These are phyloP conservation scores for Cercophora scortea DNA, from an alignment of 495 filamentous ascomycete species.

Conservation along the genomic window DNA sequence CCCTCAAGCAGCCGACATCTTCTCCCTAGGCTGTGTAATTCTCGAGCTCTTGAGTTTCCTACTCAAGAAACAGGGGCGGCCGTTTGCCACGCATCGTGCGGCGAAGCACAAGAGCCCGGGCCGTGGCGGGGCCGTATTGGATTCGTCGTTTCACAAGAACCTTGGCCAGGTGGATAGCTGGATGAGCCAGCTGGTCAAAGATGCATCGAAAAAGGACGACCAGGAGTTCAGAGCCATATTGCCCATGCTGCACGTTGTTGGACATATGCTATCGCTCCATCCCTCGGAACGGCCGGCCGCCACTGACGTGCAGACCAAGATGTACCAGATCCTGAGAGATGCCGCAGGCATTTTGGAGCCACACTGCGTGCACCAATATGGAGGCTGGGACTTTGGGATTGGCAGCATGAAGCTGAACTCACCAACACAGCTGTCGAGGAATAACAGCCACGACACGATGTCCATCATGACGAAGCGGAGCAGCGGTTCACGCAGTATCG, in stretches of 20 bases:
- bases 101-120: constrained; percentile 58
- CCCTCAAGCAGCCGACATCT: constrained; percentile 57
- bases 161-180: constrained; percentile 67
- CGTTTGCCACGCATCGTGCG: constrained; percentile 66
- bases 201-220: constrained; percentile 60
- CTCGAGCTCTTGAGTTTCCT: constrained; percentile 64
- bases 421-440: not conserved
- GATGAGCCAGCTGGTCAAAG: constrained; percentile 61
- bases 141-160: constrained; percentile 81
- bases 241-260: constrained; percentile 38
- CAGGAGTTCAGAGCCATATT: constrained; percentile 36
- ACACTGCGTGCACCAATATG: constrained; percentile 36
- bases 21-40: constrained; percentile 66
- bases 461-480: constrained; percentile 14
- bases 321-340: constrained; percentile 39
- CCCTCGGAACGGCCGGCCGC: constrained; percentile 40
- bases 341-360: constrained; percentile 33
- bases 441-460: constrained; percentile 12
- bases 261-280: constrained; percentile 35
- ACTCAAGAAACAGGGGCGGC: constrained; percentile 60
- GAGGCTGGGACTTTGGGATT: constrained; percentile 25
- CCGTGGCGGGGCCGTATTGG: constrained; percentile 59
- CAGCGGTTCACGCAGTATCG: constrained; percentile 1
- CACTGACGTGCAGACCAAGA: constrained; percentile 32
- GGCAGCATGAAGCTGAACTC: constrained; percentile 16